Conservation (phyloP, 306 rosid genomes). For the Vicia villosa region DNA sequence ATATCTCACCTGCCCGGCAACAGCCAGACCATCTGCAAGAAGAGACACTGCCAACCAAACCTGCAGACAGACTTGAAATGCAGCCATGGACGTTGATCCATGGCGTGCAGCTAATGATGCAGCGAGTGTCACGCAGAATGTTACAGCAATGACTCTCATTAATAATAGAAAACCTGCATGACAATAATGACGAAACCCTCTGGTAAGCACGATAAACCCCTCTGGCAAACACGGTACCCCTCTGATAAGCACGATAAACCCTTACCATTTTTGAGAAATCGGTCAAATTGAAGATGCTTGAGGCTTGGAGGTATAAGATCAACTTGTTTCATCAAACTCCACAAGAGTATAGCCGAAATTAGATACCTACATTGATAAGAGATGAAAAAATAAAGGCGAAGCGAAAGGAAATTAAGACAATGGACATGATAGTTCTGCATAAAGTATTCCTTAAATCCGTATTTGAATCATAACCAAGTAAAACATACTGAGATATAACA, state of each 20-base stretch:
- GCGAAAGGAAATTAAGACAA: constrained; percentile 14
- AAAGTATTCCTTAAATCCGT: constrained; percentile 6
- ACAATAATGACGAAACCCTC: too few species aligned
- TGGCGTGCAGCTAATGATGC: constrained; percentile 90
- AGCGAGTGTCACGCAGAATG: constrained; percentile 92
- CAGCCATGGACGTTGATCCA: constrained; percentile 93
- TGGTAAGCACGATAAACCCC: too few species aligned
- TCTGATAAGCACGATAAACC: too few species aligned
- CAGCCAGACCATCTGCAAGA: constrained; percentile 95
- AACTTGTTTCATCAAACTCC: constrained; percentile 68
- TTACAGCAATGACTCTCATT: constrained; percentile 91
- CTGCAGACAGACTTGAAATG: constrained; percentile 95
- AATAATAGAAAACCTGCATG: constrained; percentile 76
- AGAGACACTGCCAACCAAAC: constrained; percentile 94
- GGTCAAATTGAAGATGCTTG: constrained; percentile 68
- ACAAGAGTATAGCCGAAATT: constrained; percentile 65
- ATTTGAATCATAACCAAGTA: constrained; percentile 5
- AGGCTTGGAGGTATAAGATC: constrained; percentile 75
- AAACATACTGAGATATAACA: constrained; percentile 90
- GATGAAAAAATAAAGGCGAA: constrained; percentile 4
- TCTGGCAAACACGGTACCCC: too few species aligned
- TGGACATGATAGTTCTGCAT: constrained; percentile 10
- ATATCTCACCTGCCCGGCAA: constrained; percentile 89
- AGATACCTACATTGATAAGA: constrained; percentile 58
- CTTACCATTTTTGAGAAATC: constrained; percentile 75